Conservation (phyloP, 257 asterid species). For the Marsdenia floribunda region DNA sequence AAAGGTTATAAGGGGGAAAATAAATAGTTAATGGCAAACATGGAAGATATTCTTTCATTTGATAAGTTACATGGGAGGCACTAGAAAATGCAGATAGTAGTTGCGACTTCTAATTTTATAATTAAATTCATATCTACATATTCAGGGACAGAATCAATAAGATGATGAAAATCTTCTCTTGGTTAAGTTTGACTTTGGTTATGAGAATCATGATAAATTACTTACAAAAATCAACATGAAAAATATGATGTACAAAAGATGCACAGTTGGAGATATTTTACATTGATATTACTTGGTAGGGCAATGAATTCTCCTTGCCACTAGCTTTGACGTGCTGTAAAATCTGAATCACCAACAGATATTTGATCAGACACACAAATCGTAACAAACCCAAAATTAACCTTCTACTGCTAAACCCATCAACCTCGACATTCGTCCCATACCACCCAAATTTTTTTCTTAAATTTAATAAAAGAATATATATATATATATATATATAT, state of each 20-base stretch:
- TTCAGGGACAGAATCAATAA: not conserved
- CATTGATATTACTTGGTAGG: conserved; percentile 98
- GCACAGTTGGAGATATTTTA: conserved; percentile 22
- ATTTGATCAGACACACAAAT: not conserved
- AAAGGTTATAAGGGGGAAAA: not conserved
- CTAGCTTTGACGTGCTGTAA: conserved; percentile 97
- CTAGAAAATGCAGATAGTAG: not conserved
- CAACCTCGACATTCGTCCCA: not conserved
- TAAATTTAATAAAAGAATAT: not conserved
- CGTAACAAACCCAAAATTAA: not conserved
- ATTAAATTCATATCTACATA: not conserved
- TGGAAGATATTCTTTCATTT: not conserved
- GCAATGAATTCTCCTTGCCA: conserved; percentile 97
- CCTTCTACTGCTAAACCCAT: not conserved
- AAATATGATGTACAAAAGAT: not conserved
- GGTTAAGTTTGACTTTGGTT: not conserved
- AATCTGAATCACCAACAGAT: conserved; percentile 45
- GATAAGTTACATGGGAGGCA: not conserved
- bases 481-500: not conserved
- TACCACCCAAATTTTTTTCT: not conserved
- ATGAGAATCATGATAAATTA: not conserved
- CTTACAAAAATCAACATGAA: not conserved
- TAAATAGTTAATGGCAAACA: not conserved
- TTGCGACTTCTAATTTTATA: not conserved
- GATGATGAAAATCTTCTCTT: not conserved